A percentile compares a stretch with the other conserved stretches of the same genome.
Conservation (phyloP, 2,329 filamentous ascomycete species). For the Cladophialophora exuberans region DNA sequence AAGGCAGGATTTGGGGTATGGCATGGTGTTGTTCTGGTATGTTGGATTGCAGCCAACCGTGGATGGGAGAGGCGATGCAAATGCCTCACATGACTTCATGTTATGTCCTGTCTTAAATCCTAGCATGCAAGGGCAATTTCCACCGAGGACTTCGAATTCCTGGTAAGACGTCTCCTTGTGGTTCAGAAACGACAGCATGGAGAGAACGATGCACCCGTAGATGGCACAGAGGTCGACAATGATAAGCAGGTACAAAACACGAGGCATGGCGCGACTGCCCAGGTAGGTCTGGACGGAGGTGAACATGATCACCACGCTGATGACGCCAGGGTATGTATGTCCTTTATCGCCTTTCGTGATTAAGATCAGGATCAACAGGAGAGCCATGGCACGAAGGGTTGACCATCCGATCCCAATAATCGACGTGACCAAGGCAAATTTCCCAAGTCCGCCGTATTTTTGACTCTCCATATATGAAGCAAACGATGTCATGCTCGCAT, state of each 20-base stretch:
- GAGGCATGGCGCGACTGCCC: constrained; percentile 20
- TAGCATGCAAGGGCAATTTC: constrained; percentile 17
- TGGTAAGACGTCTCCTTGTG: constrained; percentile 19
- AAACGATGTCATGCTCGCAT: background rate
- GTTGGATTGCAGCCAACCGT: constrained; percentile 11
- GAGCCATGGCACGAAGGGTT: constrained; percentile 8
- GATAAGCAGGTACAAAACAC: constrained; percentile 20
- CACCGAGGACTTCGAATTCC: constrained; percentile 11
- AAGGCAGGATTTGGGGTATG: constrained; percentile 18
- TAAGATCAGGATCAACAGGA: constrained; percentile 9
- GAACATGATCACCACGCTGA: constrained; percentile 22
- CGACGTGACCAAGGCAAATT: constrained; percentile 10
- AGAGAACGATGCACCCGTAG: constrained; percentile 13
- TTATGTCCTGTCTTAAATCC: constrained; percentile 17
- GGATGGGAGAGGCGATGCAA: background rate
- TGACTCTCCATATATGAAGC: background rate
- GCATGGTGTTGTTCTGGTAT: constrained; percentile 16
- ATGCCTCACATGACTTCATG: constrained; percentile 10
- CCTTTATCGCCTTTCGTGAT: constrained; percentile 14
- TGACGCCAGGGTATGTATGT: constrained; percentile 19
- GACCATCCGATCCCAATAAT: constrained; percentile 19
- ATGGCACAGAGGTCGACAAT: constrained; percentile 16
- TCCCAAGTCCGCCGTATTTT: constrained; percentile 14
- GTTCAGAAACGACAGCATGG: constrained; percentile 14
- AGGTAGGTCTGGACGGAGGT: constrained; percentile 22